Evolutionary conservation across 2,329 filamentous ascomycete genomes (phyloP), one percentile per base, ranked within the genome.

Genomic region (Knoxdaviesia capensis): DNA sequence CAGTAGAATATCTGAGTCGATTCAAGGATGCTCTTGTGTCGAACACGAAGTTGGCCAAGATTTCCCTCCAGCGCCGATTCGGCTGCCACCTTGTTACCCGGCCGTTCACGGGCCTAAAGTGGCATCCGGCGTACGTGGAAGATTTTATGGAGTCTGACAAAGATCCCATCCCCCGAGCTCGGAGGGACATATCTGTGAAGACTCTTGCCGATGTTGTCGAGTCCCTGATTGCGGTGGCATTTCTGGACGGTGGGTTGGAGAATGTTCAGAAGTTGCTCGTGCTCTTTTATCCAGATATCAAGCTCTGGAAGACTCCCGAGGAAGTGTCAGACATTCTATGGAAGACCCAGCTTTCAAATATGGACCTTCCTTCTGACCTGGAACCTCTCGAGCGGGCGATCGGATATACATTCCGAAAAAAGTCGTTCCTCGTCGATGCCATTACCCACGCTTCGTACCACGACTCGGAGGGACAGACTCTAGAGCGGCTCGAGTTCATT

Each of bases 131-230:
- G 0, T 80, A 81, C 47, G 60, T 64, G 3, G 56, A 64, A 3
- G 53, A 59, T 5, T 46, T 58, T n/a, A 41, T 59, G 3, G 39
- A 52, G 3, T 47, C 36, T 43, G 31, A 44, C 40, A 42, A 44
- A 43, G 46, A 39, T n/a, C 29, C 1, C 34, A 41, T 5, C 28
- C 20, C 20, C 20, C 20, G 20, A 20, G 34, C 9, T 33, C 40
- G 57, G 38, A 58, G 65, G 5, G 51, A 54, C 9, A 53, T 86
- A 32, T 80, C 83, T 0, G 80, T 75, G 1, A 96, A 96, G 54
- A 73, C 73, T 0, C 68, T 94, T 6, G 88, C 88, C 4, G 88
- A 96, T 51, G 77, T 94, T 0, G 69, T 94, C 0, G 88, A 96
- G 48, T 73, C 87, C 0, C 63, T 94, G 0, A 78, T 94, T 20